A percentile compares a stretch with the other conserved stretches of the same genome.
Evolutionary conservation across 2,329 filamentous ascomycete species (phyloP).

Genomic region (Lasiodiplodia gonubiensis): DNA sequence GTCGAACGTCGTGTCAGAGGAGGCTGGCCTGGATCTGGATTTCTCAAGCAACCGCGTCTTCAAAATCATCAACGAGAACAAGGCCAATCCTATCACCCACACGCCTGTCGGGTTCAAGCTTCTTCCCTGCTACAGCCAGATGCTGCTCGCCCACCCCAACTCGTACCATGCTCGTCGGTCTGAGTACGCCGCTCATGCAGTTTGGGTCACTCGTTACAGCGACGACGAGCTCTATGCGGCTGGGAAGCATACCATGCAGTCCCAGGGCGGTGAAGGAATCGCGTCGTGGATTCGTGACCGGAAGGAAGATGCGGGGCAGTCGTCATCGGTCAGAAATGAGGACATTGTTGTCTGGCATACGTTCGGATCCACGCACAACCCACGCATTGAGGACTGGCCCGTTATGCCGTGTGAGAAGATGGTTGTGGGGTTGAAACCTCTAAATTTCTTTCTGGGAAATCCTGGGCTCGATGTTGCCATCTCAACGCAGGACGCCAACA

Average conservation of each 20-base stretch:
- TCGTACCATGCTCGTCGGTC: slow-evolving; percentile 36
- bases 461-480: not conserved
- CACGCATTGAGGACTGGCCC: slow-evolving; percentile 40
- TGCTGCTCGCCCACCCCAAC: slow-evolving; percentile 35
- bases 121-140: slow-evolving; percentile 41
- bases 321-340: slow-evolving; percentile 30
- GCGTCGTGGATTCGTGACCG: not conserved
- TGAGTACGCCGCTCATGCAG: slow-evolving; percentile 36
- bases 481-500: not conserved
- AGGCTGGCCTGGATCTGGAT: slow-evolving; percentile 34
- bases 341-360: slow-evolving; percentile 42
- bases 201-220: slow-evolving; percentile 38
- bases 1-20: slow-evolving; percentile 29
- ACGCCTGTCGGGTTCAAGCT: slow-evolving; percentile 59
- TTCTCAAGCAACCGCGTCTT: slow-evolving; percentile 46
- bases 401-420: slow-evolving; percentile 39
- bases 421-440: slow-evolving; percentile 19
- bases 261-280: slow-evolving; percentile 17
- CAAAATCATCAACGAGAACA: slow-evolving; percentile 56
- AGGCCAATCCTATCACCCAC: slow-evolving; percentile 55
- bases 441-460: not conserved
- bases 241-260: slow-evolving; percentile 38
- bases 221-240: slow-evolving; percentile 38
- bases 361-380: slow-evolving; percentile 40
- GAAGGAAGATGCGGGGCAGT: not conserved